Conservation (phyloP, 75 land plant species). For the Picea sitchensis region DNA sequence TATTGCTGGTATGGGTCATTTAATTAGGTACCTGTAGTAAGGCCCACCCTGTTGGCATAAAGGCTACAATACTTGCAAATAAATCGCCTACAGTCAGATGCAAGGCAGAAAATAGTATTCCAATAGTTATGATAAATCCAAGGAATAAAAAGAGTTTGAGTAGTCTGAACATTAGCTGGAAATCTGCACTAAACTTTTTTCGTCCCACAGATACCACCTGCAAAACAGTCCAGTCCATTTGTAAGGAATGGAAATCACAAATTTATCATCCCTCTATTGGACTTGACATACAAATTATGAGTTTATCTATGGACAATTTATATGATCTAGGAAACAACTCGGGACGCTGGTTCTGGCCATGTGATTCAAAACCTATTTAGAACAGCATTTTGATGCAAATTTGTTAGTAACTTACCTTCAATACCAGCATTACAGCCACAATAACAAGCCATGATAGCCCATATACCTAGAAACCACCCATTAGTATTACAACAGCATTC, state of each 20-base stretch:
- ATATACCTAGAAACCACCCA: constrained; percentile 51
- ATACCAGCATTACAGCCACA: constrained; percentile 63
- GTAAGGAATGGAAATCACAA: neutral
- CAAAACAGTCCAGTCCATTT: neutral
- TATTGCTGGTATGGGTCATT: neutral
- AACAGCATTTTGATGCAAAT: too few relatives aligned
- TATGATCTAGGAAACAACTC: too few relatives aligned
- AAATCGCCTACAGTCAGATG: constrained; percentile 78
- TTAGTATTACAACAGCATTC: neutral
- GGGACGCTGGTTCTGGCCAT: too few relatives aligned
- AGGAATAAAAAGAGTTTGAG: constrained; percentile 74
- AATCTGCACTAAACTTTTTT: constrained; percentile 88
- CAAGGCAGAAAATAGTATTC: constrained; percentile 40
- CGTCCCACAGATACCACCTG: constrained; percentile 94
- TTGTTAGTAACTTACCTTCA: constrained; percentile 57
- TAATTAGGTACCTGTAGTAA: constrained; percentile 62
- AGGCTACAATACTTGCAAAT: constrained; percentile 91
- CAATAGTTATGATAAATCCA: constrained; percentile 50
- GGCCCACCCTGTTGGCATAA: constrained; percentile 98
- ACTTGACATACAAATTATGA: neutral
- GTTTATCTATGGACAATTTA: too few relatives aligned
- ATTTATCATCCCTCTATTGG: neutral
- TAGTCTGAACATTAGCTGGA: constrained; percentile 92
- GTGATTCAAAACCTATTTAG: too few relatives aligned
- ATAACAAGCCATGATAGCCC: constrained; percentile 95